Conservation (phyloP, 1,284 basidiomycete genomes). For the Cryptococcus neoformans region DNA sequence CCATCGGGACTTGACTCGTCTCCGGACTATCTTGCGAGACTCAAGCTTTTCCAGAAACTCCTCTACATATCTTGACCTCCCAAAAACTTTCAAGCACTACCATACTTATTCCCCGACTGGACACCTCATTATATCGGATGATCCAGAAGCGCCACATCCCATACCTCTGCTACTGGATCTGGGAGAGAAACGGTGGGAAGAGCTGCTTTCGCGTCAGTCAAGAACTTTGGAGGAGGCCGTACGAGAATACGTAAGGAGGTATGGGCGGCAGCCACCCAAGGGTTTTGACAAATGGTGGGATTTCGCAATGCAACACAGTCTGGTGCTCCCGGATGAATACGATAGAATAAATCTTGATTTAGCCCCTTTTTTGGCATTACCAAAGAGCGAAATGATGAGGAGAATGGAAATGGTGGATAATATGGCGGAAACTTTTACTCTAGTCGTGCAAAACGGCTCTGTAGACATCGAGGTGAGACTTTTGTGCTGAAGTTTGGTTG, state of each 20-base stretch:
- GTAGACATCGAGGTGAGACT: conserved; percentile 33
- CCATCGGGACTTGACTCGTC: conserved; percentile 31
- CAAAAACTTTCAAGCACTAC: conserved; percentile 16
- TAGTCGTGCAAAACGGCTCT: conserved; percentile 33
- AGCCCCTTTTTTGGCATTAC: conserved; percentile 59
- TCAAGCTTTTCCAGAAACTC: neutral
- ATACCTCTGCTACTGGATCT: conserved; percentile 68
- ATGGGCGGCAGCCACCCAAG: conserved; percentile 70
- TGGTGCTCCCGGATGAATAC: conserved; percentile 85
- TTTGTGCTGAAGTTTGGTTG: neutral
- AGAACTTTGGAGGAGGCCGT: conserved; percentile 68
- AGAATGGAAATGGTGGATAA: conserved; percentile 57
- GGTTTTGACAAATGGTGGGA: conserved; percentile 88
- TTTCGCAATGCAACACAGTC: conserved; percentile 66
- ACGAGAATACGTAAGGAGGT: conserved; percentile 69
- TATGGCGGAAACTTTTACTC: conserved; percentile 42
- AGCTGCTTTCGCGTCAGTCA: conserved; percentile 67
- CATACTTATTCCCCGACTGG: conserved; percentile 42
- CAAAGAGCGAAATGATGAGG: conserved; percentile 65
- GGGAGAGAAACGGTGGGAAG: conserved; percentile 66
- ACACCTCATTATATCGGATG: conserved; percentile 36
- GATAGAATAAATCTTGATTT: conserved; percentile 69
- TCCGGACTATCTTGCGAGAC: conserved; percentile 19
- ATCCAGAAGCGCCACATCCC: conserved; percentile 58
- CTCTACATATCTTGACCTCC: neutral